Evolutionary conservation across 2,329 filamentous ascomycete species (phyloP).

Genomic region (Aspergillus sp.): DNA sequence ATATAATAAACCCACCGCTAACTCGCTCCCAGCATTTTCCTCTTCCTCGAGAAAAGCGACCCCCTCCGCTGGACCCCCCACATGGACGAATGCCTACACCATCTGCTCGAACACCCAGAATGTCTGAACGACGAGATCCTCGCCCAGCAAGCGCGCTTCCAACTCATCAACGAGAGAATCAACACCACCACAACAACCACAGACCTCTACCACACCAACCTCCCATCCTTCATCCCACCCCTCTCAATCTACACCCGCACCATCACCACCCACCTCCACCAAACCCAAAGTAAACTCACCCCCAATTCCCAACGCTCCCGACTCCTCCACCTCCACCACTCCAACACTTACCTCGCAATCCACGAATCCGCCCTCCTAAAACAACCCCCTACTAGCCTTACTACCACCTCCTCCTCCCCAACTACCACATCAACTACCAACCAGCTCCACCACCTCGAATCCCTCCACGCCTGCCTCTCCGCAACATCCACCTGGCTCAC

Average conservation of each 20-base stretch:
- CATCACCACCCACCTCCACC: conserved; percentile 2
- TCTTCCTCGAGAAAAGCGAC: conserved; percentile 53
- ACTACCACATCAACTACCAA: background rate
- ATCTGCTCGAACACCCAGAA: conserved; percentile 51
- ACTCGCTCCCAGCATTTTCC: conserved; percentile 40
- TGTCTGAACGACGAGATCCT: conserved; percentile 54
- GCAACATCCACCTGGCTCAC: conserved; percentile 13
- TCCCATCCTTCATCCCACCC: background rate
- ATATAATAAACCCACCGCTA: background rate
- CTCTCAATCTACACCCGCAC: conserved; percentile 5
- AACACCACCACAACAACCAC: background rate
- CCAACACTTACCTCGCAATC: conserved; percentile 3
- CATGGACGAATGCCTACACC: conserved; percentile 58
- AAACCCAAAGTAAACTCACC: background rate
- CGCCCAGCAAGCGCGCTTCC: conserved; percentile 27
- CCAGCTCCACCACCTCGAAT: conserved; percentile 3
- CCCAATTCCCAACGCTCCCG: background rate
- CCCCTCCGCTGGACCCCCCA: conserved; percentile 59
- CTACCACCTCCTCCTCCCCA: too few relatives aligned
- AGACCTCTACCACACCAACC: background rate
- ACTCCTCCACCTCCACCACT: conserved; percentile 13
- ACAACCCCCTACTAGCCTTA: background rate
- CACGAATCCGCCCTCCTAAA: conserved; percentile 6
- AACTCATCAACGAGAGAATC: conserved; percentile 16
- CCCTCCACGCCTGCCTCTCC: conserved; percentile 8